Evolutionary conservation across 768 basidiomycete genomes (phyloP).

Genomic region (Crepidotus variabilis): DNA sequence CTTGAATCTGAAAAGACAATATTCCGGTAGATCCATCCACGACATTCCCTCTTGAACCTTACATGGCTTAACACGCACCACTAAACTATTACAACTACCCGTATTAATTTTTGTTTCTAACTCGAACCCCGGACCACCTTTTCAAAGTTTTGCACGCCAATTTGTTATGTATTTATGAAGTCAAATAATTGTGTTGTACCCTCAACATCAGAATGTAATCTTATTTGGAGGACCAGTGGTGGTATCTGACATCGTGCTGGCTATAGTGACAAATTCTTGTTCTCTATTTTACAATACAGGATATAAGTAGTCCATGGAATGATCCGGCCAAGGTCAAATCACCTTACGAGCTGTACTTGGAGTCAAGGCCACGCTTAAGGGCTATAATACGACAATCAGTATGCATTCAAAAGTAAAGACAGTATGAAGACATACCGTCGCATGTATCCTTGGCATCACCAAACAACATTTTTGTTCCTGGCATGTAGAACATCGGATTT

Average conservation of each 20-base stretch:
- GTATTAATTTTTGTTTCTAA: neutral
- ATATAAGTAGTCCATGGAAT: neutral
- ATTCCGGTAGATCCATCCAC: neutral
- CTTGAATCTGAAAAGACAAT: neutral
- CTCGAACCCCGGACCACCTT: neutral
- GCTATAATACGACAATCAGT: slow-evolving; percentile 28
- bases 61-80: neutral
- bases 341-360: slow-evolving; percentile 13
- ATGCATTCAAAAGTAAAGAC: neutral
- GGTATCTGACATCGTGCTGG: no score
- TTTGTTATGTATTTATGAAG: no score
- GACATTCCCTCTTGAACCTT: neutral
- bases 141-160: neutral
- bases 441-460: slow-evolving; percentile 91
- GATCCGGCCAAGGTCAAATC: neutral
- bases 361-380: slow-evolving; percentile 57
- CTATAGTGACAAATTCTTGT: no score
- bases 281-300: no score
- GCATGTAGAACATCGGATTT: slow-evolving; percentile 94
- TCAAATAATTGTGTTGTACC: no score
- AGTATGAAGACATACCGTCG: slow-evolving; percentile 50
- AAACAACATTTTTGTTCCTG: slow-evolving; percentile 86
- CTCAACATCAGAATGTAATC: no score
- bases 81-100: neutral
- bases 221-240: no score